Evolutionary conservation across 2,329 filamentous ascomycete species (phyloP).

Genomic region (Pseudogymnoascus sp.): DNA sequence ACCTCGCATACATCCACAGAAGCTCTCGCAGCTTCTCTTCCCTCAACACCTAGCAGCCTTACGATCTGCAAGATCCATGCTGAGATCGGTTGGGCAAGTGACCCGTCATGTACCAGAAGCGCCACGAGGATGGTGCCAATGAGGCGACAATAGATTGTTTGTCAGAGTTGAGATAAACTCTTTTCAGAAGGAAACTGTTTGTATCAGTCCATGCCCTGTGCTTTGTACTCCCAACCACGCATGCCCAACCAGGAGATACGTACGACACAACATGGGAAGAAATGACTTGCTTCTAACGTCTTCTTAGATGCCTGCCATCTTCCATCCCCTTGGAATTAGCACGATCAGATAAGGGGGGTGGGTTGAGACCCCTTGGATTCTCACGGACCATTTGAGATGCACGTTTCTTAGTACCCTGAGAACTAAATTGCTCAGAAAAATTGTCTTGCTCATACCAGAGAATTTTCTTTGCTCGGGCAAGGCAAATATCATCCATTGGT

Average conservation of each 20-base stretch:
- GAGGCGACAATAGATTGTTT: background rate
- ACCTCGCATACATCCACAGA: background rate
- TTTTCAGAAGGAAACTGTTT: background rate
- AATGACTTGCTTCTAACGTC: constrained; percentile 1
- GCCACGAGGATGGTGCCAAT: background rate
- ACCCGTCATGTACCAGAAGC: background rate
- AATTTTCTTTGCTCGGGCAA: background rate
- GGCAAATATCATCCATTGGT: background rate
- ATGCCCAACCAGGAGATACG: background rate
- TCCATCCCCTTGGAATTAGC: background rate
- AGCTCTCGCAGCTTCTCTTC: background rate
- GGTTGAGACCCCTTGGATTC: background rate
- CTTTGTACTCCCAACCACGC: constrained; percentile 2
- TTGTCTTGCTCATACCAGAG: background rate
- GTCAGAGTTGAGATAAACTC: background rate
- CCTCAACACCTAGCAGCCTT: background rate
- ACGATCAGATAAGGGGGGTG: background rate
- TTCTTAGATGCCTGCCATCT: background rate
- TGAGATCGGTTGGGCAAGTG: constrained; percentile 6
- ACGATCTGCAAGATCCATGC: constrained; percentile 4
- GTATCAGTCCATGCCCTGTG: background rate
- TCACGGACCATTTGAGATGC: background rate
- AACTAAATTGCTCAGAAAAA: background rate
- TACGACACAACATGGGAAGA: background rate
- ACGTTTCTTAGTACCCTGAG: background rate